Percentiles rank a stretch among this genome's conserved stretches.
Evolutionary conservation across 2,329 filamentous ascomycete genomes (phyloP).

Genomic region (Penicillium sp.): DNA sequence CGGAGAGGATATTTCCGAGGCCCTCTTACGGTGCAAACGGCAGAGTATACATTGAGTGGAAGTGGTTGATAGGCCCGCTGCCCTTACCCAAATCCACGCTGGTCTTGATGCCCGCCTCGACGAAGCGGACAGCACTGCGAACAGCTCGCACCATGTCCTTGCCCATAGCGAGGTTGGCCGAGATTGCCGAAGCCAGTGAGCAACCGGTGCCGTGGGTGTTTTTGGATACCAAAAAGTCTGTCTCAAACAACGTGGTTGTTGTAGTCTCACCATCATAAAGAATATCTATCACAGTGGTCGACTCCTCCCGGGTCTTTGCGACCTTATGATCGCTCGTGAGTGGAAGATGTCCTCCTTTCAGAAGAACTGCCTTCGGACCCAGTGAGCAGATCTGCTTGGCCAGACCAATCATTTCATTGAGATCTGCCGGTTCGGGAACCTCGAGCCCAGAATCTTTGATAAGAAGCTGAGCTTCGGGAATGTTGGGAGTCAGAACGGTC

Average conservation of each 20-base stretch:
- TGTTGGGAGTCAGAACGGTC: slow-evolving; percentile 51
- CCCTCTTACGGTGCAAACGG: slow-evolving; percentile 58
- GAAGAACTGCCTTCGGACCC: slow-evolving; percentile 76
- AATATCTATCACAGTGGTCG: slow-evolving; percentile 72
- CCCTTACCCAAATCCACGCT: slow-evolving; percentile 59
- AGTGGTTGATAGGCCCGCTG: slow-evolving; percentile 67
- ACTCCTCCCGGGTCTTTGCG: slow-evolving; percentile 61
- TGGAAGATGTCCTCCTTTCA: slow-evolving; percentile 91
- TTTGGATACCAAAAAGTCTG: slow-evolving; percentile 68
- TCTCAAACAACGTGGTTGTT: slow-evolving; percentile 61
- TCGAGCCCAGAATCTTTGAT: slow-evolving; percentile 43
- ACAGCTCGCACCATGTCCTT: slow-evolving; percentile 54
- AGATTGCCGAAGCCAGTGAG: slow-evolving; percentile 77
- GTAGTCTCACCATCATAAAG: slow-evolving; percentile 64
- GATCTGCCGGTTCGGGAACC: slow-evolving; percentile 52
- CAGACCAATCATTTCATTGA: slow-evolving; percentile 68
- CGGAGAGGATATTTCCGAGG: neutral
- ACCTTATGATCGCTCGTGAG: slow-evolving; percentile 64
- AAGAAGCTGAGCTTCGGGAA: slow-evolving; percentile 50
- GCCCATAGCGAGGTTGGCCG: slow-evolving; percentile 60
- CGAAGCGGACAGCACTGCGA: slow-evolving; percentile 58
- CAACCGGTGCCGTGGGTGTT: slow-evolving; percentile 97
- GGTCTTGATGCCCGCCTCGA: slow-evolving; percentile 62
- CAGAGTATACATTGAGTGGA: slow-evolving; percentile 62
- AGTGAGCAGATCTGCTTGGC: slow-evolving; percentile 66